A percentile compares a stretch with the other conserved stretches of the same genome.
Evolutionary conservation across 768 basidiomycete species (phyloP).

Genomic region (Hortiboletus flavorubellus): DNA sequence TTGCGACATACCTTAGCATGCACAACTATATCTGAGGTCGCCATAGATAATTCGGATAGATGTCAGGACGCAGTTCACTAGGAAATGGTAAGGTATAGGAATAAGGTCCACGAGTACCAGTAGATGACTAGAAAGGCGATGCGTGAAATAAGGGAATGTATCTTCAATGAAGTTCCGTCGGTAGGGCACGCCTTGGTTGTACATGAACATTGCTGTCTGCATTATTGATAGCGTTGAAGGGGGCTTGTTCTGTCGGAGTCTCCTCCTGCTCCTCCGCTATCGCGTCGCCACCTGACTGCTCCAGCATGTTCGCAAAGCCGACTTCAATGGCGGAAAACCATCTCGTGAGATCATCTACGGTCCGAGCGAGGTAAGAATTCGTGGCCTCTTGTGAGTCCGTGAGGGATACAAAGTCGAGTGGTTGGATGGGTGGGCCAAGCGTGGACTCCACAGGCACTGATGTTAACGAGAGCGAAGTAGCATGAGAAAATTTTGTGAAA

Average conservation of each 20-base stretch:
- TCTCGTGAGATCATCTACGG: constrained; percentile 68
- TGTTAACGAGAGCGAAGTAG: constrained; percentile 33
- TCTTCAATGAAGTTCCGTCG: constrained; percentile 21
- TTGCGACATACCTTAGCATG: constrained; percentile 72
- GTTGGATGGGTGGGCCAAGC: constrained; percentile 49
- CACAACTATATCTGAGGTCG: constrained; percentile 52
- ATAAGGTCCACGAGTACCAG: constrained; percentile 11
- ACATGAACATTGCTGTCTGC: constrained; percentile 6
- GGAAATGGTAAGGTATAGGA: constrained; percentile 12
- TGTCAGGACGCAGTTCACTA: constrained; percentile 6
- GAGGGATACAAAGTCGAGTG: constrained; percentile 65
- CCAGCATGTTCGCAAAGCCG: constrained; percentile 68
- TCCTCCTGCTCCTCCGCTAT: constrained; percentile 68
- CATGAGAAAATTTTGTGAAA: constrained; percentile 27
- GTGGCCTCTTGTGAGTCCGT: constrained; percentile 55
- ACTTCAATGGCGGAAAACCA: constrained; percentile 75
- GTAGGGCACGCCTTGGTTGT: constrained; percentile 9
- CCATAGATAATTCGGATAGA: constrained; percentile 18
- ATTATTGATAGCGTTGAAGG: constrained; percentile 6
- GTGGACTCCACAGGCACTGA: constrained; percentile 30
- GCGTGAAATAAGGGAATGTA: constrained; percentile 1
- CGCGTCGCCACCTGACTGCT: constrained; percentile 45
- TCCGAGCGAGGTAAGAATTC: constrained; percentile 65
- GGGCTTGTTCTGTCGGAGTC: constrained; percentile 23
- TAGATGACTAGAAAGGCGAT: constrained; percentile 18